Evolutionary conservation across 2,329 filamentous ascomycete genomes (phyloP), one percentile per base, ranked within the genome.

Genomic region (Cadophora luteo-olivacea): DNA sequence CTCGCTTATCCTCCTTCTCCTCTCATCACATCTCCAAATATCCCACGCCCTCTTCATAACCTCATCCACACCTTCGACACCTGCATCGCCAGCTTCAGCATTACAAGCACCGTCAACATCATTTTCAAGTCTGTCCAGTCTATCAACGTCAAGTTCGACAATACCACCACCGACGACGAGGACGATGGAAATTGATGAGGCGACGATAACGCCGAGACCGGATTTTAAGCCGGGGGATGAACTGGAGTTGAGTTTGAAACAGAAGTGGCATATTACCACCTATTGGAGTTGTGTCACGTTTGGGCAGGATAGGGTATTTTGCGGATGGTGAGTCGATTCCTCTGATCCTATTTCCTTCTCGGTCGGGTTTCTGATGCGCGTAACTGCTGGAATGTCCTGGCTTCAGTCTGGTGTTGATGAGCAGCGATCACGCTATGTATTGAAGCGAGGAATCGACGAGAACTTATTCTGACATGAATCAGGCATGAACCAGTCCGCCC

Each of bases 261-360:
- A 72, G 66, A 77, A 76, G 67, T 77, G 72, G 71, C 75, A 78
- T 71, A 45, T 73, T n/a, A 76, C 72, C 4, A 77, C 76, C 2
- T 77, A 72, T 62, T 75, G 67, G 57, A 74, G 71, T n/a, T 77
- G 75, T 68, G 65, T 74, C 57, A 74, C 73, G 8, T 61, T 70
- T 58, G 67, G 54, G 32, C 22, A 51, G 5, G 66, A 70, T 19
- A 60, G 72, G 32, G 68, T 68, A 8, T 68, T 72, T 69, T 77
- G 76, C 66, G 76, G 75, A 12, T 70, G 70, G 72, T 73, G 38
- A 67, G 72, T 72, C 16, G 8, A 0, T 16, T 12, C 29, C 48
- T 55, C 45, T 57, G 6, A 57, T 58, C 25, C 4, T 3, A 36
- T 25, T 3, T 19, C 11, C 1, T 9, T 25, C 19, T 58, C 22